A percentile compares a stretch with the other conserved stretches of the same genome.
Evolutionary conservation across 2,329 filamentous ascomycete species (phyloP).

Genomic region (Paecilomyces formosus): DNA sequence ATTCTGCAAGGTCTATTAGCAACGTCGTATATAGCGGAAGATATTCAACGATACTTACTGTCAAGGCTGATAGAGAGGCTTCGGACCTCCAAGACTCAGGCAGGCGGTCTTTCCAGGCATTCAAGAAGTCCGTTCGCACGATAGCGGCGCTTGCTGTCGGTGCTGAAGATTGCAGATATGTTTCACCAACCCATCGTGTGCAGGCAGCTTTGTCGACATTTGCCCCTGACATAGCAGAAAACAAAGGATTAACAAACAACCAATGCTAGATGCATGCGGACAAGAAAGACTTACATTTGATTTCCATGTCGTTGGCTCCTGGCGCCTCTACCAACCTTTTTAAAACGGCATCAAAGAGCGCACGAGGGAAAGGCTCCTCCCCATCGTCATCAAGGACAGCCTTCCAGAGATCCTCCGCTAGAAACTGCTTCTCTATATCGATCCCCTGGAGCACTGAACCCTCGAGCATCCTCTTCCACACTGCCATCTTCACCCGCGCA

Average conservation of each 20-base stretch:
- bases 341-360: conserved; percentile 31
- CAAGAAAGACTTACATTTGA: conserved; percentile 28
- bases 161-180: conserved; percentile 31
- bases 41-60: conserved; percentile 13
- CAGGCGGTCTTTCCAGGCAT: conserved; percentile 34
- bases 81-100: conserved; percentile 36
- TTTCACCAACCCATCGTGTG: conserved; percentile 31
- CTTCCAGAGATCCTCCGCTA: conserved; percentile 34
- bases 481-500: conserved; percentile 37
- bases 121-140: conserved; percentile 26
- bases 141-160: conserved; percentile 22
- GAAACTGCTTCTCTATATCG: conserved; percentile 33
- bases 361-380: conserved; percentile 22
- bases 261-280: background rate
- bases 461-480: conserved; percentile 41
- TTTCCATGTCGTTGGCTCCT: conserved; percentile 11
- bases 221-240: conserved; percentile 22
- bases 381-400: conserved; percentile 29
- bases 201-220: conserved; percentile 29
- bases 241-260: background rate
- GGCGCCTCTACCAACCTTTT: conserved; percentile 24
- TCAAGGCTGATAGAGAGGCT: conserved; percentile 24
- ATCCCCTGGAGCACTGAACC: conserved; percentile 33
- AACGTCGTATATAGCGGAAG: background rate
- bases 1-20: conserved; percentile 12